These are phyloP conservation scores for Eurotiales sp. DNA, from an alignment of 2,329 filamentous ascomycete species.

Conservation along the genomic window DNA sequence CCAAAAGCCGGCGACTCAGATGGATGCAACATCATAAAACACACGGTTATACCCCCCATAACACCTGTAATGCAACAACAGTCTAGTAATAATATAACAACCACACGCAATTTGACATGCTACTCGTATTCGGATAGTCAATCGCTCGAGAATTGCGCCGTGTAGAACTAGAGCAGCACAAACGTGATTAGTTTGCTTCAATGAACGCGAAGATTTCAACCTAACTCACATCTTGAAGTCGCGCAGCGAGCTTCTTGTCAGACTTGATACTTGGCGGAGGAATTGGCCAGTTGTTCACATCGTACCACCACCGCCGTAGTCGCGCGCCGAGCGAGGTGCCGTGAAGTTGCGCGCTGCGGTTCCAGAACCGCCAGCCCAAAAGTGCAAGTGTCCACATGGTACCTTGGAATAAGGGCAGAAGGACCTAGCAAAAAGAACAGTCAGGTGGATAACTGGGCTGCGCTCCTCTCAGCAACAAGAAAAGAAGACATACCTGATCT, in stretches of 20 bases:
- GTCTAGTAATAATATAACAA: not conserved
- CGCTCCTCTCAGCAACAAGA: slow-evolving; percentile 34
- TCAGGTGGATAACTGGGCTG: not conserved
- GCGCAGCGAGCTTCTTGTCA: slow-evolving; percentile 9
- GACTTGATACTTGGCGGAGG: slow-evolving; percentile 38
- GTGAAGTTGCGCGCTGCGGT: slow-evolving; percentile 69
- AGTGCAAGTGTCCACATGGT: slow-evolving; percentile 82
- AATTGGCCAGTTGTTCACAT: slow-evolving; percentile 83
- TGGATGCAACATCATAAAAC: not conserved
- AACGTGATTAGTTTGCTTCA: not conserved
- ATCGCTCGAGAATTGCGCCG: slow-evolving; percentile 14
- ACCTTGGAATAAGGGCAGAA: slow-evolving; percentile 85
- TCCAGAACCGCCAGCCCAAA: slow-evolving; percentile 87
- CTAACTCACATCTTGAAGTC: slow-evolving; percentile 38
- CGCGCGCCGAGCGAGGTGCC: slow-evolving; percentile 73
- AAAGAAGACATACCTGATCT: slow-evolving; percentile 61
- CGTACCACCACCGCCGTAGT: slow-evolving; percentile 89
- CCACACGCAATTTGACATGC: not conserved
- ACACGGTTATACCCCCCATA: slow-evolving; percentile 3
- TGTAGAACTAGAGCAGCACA: slow-evolving; percentile 11
- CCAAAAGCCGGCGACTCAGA: not conserved
- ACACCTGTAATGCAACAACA: not conserved
- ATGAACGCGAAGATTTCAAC: not conserved
- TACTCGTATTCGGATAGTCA: slow-evolving; percentile 3
- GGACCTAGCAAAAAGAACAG: slow-evolving; percentile 52